Evolutionary conservation across 768 basidiomycete genomes (phyloP).

Genomic region (Suillus tomentosus): DNA sequence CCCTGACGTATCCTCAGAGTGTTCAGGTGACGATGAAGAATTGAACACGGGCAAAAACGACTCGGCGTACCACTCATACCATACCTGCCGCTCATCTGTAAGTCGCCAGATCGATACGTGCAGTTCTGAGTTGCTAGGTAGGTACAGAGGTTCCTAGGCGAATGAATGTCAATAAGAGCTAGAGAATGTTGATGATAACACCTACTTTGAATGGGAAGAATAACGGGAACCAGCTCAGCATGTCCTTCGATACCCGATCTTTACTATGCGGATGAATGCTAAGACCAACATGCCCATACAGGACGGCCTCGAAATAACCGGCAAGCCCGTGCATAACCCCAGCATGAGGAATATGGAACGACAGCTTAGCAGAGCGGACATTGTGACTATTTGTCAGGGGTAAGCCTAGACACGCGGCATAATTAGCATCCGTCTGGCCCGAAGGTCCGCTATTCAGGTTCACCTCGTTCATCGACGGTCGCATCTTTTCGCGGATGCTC

Average conservation of each 20-base stretch:
- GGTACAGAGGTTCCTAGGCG: slow-evolving; percentile 84
- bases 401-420: slow-evolving; percentile 53
- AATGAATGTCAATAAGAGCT: neutral
- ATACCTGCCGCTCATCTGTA: slow-evolving; percentile 86
- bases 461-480: slow-evolving; percentile 72
- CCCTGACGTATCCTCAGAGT: slow-evolving; percentile 18
- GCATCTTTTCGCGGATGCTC: slow-evolving; percentile 88
- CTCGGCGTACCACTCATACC: slow-evolving; percentile 99
- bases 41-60: slow-evolving; percentile 75
- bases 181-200: slow-evolving; percentile 17
- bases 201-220: slow-evolving; percentile 92
- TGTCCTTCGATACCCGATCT: slow-evolving; percentile 86
- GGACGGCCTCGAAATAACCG: slow-evolving; percentile 94
- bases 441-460: slow-evolving; percentile 4
- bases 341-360: slow-evolving; percentile 93
- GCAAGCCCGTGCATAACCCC: slow-evolving; percentile 93
- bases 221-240: slow-evolving; percentile 99
- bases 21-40: slow-evolving; percentile 25
- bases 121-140: slow-evolving; percentile 90
- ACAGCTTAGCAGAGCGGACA: slow-evolving; percentile 79
- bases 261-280: slow-evolving; percentile 93
- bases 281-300: slow-evolving; percentile 88
- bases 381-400: slow-evolving; percentile 98
- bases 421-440: slow-evolving; percentile 16
- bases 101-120: slow-evolving; percentile 94